Base-by-base conservation (phyloP, 192 early-diverging fungal species). In the Mortierella alpina region DNA sequence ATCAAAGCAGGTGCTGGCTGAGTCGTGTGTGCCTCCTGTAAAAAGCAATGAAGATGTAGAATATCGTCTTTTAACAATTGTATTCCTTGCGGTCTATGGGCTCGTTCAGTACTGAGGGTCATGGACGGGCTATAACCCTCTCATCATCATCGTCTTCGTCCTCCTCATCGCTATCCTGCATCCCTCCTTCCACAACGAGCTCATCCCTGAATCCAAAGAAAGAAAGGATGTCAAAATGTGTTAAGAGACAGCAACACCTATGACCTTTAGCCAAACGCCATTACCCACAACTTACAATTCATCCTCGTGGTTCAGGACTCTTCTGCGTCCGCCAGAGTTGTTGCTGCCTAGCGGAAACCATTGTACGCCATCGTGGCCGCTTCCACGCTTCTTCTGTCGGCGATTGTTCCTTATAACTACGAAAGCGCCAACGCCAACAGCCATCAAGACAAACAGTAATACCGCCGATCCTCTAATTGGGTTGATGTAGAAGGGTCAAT, bases 131-230 rank as follows among this genome's bases (percentile, higher is more conserved):
- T 31, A 31, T 31, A 31, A 31, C 31, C 31, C 14, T n/a, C 31
- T 17, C 55, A 17, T 70, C 56, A 6, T 70, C 76, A n/a, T 73
- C 56, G 1, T 68, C 59, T 1, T 68, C 61, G 10, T 72, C 64
- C 6, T 84, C 83, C 5, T 72, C 73, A 12, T 82, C 79, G 66
- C 84, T 82, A 7, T 84, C 76, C 7, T 57, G 70, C 41, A 85
- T 78, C n/a, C 76, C 67, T 50, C 81, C 67, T 15, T 89, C 86
- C 17, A 85, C 75, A 0, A 87, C 85, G 7, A 87, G 56, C 52
- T 86, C 88, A 48, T 89, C 84, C 54, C 88, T 89, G 50, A 67
- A 22, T 42, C 46, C 17, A 50, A 66, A 8, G 9, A 44, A 57
- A 49, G 46, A 17, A 47, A 20, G 46, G 22, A 6, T 20, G 44